phyloP scores from a whole-genome alignment of 1,139 yeast species.

The Saccharomyces hybrid region DNA sequence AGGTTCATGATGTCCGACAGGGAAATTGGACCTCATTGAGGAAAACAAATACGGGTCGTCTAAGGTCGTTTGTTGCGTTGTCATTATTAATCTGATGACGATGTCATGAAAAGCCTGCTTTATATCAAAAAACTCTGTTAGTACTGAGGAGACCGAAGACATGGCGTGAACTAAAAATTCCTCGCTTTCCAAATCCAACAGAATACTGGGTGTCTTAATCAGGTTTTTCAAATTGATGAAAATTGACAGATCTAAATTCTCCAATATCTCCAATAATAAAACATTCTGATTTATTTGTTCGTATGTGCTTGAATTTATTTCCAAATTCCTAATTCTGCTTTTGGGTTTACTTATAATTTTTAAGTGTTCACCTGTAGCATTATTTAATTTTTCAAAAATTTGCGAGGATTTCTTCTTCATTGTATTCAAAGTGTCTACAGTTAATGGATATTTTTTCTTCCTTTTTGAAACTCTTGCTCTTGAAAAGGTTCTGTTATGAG shows the following conservation, averaged over 20 bases:
- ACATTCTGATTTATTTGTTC: conserved; percentile 22
- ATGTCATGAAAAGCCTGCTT: conserved; percentile 70
- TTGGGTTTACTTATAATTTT: conserved; percentile 9
- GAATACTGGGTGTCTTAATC: conserved; percentile 10
- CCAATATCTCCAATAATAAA: conserved; percentile 20
- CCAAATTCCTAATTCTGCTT: conserved; percentile 19
- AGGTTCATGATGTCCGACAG: conserved; percentile 35
- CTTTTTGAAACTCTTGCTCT: conserved; percentile 18
- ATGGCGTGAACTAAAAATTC: conserved; percentile 29
- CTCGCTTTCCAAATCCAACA: conserved; percentile 24
- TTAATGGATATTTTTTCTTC: conserved; percentile 21
- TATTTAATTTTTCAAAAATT: conserved; percentile 15
- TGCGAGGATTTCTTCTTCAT: conserved; percentile 20
- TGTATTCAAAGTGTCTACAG: conserved; percentile 20
- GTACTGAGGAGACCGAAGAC: conserved; percentile 33
- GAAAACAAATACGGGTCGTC: conserved; percentile 68
- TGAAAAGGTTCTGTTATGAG: conserved; percentile 15
- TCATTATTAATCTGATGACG: conserved; percentile 53
- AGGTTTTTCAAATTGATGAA: conserved; percentile 20
- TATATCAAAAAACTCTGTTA: conserved; percentile 65
- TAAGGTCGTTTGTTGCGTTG: conserved; percentile 62
- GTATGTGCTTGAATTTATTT: conserved; percentile 26
- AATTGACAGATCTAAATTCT: conserved; percentile 23
- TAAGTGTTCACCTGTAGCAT: conserved; percentile 5
- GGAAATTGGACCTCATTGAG: conserved; percentile 48